These are phyloP conservation scores for Aspergillus affinis DNA, from an alignment of 495 filamentous ascomycete species.

Conservation along the genomic window DNA sequence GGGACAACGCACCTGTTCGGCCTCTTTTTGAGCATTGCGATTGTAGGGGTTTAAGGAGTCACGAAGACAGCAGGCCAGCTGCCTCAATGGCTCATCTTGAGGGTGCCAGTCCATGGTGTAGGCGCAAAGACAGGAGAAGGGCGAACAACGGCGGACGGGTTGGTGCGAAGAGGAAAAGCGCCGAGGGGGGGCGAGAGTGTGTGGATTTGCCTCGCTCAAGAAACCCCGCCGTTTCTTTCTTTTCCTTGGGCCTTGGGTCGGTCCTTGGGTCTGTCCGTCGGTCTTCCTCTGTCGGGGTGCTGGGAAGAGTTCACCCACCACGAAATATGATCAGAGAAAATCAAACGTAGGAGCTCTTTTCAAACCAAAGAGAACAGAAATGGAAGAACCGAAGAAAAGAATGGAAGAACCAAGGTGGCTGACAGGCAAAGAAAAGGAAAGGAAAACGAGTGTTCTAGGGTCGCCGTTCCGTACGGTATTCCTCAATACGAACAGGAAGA, in stretches of 20 bases:
- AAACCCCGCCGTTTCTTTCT: conserved; percentile 4
- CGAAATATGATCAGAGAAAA: too few species aligned
- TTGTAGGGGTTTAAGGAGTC: conserved; percentile 88
- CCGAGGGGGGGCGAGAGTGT: conserved; percentile 9
- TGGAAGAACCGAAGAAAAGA: too few species aligned
- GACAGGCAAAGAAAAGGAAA: too few species aligned
- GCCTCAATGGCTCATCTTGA: conserved; percentile 76
- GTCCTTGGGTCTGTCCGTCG: background rate
- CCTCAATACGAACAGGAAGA: too few species aligned
- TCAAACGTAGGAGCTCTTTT: too few species aligned
- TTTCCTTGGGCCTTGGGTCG: too few species aligned
- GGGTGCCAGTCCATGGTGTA: conserved; percentile 89
- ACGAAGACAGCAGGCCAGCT: conserved; percentile 83
- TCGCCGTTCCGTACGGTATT: too few species aligned
- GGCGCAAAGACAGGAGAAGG: conserved; percentile 8
- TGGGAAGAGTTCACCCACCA: too few species aligned
- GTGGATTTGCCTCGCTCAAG: conserved; percentile 1
- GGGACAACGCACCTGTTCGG: conserved; percentile 47
- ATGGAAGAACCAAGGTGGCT: too few species aligned
- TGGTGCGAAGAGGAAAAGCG: conserved; percentile 8
- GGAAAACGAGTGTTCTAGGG: too few species aligned
- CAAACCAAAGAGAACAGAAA: too few species aligned
- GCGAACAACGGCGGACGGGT: conserved; percentile 1
- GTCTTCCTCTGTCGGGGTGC: background rate
- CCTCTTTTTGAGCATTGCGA: conserved; percentile 75